Conservation (phyloP, 805 yeast genomes). For the Wickerhamiella domercqiae region DNA sequence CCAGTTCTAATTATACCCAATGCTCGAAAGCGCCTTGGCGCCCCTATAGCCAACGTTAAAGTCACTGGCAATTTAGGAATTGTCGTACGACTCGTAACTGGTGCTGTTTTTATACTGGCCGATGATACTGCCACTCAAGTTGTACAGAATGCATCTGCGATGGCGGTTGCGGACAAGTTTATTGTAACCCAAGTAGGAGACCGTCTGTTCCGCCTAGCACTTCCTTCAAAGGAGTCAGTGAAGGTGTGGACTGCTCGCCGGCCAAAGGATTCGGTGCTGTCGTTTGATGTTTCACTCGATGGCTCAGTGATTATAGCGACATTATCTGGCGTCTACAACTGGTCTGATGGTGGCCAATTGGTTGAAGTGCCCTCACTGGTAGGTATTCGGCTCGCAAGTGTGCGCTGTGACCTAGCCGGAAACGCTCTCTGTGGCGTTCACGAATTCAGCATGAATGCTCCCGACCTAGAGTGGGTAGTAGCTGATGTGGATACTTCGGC, state of each 20-base stretch:
- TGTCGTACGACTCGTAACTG: conserved; percentile 9
- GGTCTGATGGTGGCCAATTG: conserved; percentile 9
- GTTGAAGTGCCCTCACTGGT: conserved; percentile 6
- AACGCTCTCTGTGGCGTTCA: conserved; percentile 10
- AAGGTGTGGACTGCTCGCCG: conserved; percentile 11
- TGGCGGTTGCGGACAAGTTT: background rate
- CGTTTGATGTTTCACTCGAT: conserved; percentile 13
- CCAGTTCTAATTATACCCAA: conserved; percentile 8
- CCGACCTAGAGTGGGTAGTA: background rate
- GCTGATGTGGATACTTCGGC: background rate
- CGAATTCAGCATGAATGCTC: background rate
- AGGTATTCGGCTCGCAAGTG: conserved; percentile 7
- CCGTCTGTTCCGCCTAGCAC: conserved; percentile 5
- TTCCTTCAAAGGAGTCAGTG: conserved; percentile 2
- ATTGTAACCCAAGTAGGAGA: conserved; percentile 1
- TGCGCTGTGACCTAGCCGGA: conserved; percentile 12
- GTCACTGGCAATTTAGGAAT: conserved; percentile 11
- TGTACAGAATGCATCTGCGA: background rate
- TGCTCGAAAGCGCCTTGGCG: conserved; percentile 1
- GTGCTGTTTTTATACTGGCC: conserved; percentile 5
- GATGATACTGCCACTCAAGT: conserved; percentile 1
- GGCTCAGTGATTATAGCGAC: conserved; percentile 16
- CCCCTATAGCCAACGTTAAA: conserved; percentile 8
- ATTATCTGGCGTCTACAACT: conserved; percentile 9
- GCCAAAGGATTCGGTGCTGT: conserved; percentile 6